phyloP scores from a whole-genome alignment of 2,329 filamentous ascomycete genomes.

The Hypoxylon sp. region DNA sequence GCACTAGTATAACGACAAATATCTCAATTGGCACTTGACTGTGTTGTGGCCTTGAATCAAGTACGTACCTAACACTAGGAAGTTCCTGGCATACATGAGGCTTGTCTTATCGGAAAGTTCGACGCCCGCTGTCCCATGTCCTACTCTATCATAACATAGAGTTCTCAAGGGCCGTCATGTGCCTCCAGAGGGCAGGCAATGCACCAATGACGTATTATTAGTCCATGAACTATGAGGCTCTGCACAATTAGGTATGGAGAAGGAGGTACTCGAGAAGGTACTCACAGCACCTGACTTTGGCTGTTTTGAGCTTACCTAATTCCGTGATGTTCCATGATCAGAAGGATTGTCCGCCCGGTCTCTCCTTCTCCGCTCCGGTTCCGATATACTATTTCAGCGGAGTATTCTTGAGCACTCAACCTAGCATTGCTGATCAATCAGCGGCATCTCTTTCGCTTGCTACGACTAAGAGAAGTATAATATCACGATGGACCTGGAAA shows the following conservation, averaged over 20 bases:
- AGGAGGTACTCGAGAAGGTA: too few species aligned
- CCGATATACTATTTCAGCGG: background rate
- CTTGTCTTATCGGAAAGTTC: background rate
- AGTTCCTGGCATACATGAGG: background rate
- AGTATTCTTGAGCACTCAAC: background rate
- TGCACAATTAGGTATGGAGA: too few species aligned
- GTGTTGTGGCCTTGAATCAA: background rate
- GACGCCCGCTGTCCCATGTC: background rate
- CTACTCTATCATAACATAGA: background rate
- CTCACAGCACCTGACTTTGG: too few species aligned
- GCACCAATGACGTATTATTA: background rate
- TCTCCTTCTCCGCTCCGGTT: background rate
- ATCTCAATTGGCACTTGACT: background rate
- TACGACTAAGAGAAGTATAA: background rate
- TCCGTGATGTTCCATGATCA: slow-evolving; percentile 20
- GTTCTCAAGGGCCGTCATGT: background rate
- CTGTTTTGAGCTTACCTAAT: slow-evolving; percentile 16
- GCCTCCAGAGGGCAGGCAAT: background rate
- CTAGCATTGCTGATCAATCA: background rate
- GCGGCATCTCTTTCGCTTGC: background rate
- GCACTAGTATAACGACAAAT: background rate
- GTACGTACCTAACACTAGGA: too few species aligned
- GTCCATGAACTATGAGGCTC: background rate
- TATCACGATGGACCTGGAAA: slow-evolving; percentile 28
- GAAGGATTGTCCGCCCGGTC: slow-evolving; percentile 18